A percentile compares a stretch with the other conserved stretches of the same genome.
These are phyloP conservation scores for Mimosa pudica DNA, from an alignment of 306 rosid species.

Conservation along the genomic window DNA sequence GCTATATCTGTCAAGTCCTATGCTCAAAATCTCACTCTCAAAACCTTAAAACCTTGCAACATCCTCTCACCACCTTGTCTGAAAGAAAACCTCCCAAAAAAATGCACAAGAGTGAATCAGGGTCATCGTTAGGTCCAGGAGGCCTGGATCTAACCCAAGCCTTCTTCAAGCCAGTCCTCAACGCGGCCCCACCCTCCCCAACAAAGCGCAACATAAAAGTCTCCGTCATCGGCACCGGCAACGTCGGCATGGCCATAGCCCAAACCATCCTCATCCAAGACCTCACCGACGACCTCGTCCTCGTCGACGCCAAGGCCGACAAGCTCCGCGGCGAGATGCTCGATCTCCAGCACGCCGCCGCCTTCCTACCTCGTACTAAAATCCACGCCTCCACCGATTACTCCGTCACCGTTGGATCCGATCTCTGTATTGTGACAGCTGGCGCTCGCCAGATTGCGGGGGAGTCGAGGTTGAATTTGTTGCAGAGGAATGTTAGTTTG, in stretches of 20 bases:
- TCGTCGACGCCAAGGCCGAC: constrained; percentile 69
- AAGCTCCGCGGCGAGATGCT: constrained; percentile 96
- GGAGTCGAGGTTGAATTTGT: constrained; percentile 74
- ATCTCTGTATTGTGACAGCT: constrained; percentile 88
- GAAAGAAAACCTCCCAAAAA: not conserved
- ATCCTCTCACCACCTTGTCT: not conserved
- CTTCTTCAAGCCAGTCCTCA: constrained; percentile 65
- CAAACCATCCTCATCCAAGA: constrained; percentile 93
- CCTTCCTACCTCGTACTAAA: constrained; percentile 89
- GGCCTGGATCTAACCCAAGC: constrained; percentile 70
- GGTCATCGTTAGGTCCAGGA: constrained; percentile 66
- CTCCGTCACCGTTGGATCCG: constrained; percentile 65
- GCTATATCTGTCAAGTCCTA: not conserved
- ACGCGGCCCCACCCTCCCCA: constrained; percentile 60
- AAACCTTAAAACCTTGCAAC: not conserved
- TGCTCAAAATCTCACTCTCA: too few species aligned
- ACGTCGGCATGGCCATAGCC: constrained; percentile 98
- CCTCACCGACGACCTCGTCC: constrained; percentile 74
- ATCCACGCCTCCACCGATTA: constrained; percentile 77
- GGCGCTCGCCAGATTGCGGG: constrained; percentile 79
- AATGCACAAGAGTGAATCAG: constrained; percentile 66
- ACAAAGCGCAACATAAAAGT: constrained; percentile 65
- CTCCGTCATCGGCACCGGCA: constrained; percentile 85
- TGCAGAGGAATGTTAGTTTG: constrained; percentile 75
- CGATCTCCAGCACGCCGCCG: constrained; percentile 92